Percentiles rank a stretch among this genome's conserved stretches.
Conservation (phyloP, 1,284 basidiomycete species). For the Rhodofomes roseus region DNA sequence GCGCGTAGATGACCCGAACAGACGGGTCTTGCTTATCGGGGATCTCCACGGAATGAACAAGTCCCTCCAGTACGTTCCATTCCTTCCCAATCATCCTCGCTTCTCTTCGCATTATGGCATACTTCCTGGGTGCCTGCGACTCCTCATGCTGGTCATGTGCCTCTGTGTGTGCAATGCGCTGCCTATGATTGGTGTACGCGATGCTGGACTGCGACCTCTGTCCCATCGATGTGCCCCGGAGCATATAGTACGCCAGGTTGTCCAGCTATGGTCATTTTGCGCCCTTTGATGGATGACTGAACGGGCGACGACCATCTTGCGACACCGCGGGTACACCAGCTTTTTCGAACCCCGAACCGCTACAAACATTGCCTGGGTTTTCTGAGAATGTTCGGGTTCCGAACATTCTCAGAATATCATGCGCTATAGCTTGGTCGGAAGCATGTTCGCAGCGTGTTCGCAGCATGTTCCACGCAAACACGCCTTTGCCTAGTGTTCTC, state of each 20-base stretch:
- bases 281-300: neutral
- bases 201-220: neutral
- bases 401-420: no score
- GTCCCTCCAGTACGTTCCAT: slow-evolving; percentile 55
- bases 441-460: no score
- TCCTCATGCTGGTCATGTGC: neutral
- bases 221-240: neutral
- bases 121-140: neutral
- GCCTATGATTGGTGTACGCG: neutral
- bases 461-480: no score
- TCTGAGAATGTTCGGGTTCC: no score
- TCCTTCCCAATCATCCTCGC: slow-evolving; percentile 2
- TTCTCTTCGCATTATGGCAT: neutral
- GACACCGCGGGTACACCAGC: no score
- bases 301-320: no score
- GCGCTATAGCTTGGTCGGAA: no score
- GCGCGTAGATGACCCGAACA: slow-evolving; percentile 41
- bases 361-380: no score
- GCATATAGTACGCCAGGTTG: neutral
- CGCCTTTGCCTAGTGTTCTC: no score
- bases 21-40: slow-evolving; percentile 70
- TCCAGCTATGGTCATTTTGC: neutral
- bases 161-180: neutral
- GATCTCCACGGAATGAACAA: slow-evolving; percentile 82
- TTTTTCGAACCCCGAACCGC: no score